Evolutionary conservation across 306 rosid species (phyloP).

Genomic region (Sechiopsis laciniata): DNA sequence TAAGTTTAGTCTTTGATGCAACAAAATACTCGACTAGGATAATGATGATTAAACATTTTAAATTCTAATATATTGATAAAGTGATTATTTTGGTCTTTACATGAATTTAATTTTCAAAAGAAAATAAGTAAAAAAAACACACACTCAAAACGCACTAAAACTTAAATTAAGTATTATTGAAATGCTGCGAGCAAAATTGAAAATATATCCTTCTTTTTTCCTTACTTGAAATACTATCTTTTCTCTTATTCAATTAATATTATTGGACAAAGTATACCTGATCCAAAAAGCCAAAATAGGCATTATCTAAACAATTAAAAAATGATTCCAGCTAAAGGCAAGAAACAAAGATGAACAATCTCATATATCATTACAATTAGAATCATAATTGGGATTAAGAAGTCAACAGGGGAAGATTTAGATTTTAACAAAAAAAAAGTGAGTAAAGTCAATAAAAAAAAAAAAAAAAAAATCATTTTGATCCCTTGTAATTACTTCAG

Average conservation of each 20-base stretch:
- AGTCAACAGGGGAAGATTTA: conserved; percentile 14
- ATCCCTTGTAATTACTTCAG: conserved; percentile 16
- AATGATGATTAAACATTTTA: no score
- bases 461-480: conserved; percentile 2
- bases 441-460: conserved; percentile 11
- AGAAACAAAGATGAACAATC: no score
- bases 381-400: conserved; percentile 11
- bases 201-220: neutral
- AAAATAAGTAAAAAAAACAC: no score
- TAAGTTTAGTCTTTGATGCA: no score
- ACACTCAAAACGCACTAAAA: no score
- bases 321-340: neutral
- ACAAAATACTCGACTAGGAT: no score
- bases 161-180: no score
- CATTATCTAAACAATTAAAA: neutral
- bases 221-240: neutral
- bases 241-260: neutral
- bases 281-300: neutral
- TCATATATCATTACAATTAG: no score
- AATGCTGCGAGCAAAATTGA: no score
- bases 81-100: no score
- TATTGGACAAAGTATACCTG: neutral
- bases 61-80: no score
- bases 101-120: no score
- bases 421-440: neutral